Conservation (phyloP, 352 stramenopile species). For the Globisporangium sylvaticum region DNA sequence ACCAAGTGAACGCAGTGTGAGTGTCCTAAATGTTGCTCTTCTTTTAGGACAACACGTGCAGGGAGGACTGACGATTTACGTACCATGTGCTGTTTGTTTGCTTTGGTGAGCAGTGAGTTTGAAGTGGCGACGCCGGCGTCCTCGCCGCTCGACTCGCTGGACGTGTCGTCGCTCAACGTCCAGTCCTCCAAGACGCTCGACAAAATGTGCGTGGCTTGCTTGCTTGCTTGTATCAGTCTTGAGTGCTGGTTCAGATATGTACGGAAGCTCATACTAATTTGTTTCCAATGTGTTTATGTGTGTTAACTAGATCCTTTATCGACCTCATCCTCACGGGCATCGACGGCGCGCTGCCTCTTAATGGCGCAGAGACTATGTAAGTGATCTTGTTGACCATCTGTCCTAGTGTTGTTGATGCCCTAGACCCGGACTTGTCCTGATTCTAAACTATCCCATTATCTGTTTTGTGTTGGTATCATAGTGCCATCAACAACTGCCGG, state of each 20-base stretch:
- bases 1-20: slow-evolving; percentile 41
- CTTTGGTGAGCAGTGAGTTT: slow-evolving; percentile 31
- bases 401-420: neutral
- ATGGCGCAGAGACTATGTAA: slow-evolving; percentile 48
- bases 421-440: neutral
- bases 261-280: neutral
- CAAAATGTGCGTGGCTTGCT: slow-evolving; percentile 25
- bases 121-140: slow-evolving; percentile 25
- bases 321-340: slow-evolving; percentile 44
- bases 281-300: neutral
- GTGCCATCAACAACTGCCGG: slow-evolving; percentile 66
- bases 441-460: neutral
- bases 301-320: slow-evolving; percentile 24
- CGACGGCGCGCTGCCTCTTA: slow-evolving; percentile 49
- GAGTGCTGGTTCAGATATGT: neutral
- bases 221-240: too few relatives aligned
- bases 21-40: slow-evolving; percentile 1
- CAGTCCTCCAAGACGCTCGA: slow-evolving; percentile 39
- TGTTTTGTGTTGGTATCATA: slow-evolving; percentile 21
- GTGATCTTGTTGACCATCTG: neutral
- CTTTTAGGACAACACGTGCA: neutral
- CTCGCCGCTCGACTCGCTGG: slow-evolving; percentile 38
- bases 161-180: slow-evolving; percentile 70
- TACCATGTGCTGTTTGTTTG: neutral
- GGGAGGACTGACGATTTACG: neutral